Percentiles rank a stretch among this genome's conserved stretches.
Evolutionary conservation across 1,139 yeast species (phyloP).

Genomic region (Diutina neorugosa): DNA sequence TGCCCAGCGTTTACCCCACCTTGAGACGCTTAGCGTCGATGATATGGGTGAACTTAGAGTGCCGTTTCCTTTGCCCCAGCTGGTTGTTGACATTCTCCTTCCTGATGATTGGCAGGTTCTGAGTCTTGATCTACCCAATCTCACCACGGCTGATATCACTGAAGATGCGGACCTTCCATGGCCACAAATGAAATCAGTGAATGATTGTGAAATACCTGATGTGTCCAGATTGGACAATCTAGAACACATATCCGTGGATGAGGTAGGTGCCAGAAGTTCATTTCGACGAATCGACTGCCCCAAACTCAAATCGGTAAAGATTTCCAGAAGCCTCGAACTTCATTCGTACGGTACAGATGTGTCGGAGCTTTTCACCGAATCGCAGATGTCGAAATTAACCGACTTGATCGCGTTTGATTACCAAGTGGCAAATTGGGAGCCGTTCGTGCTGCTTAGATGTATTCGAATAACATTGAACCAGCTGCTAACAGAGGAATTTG

Average conservation of each 20-base stretch:
- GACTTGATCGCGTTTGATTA: background rate
- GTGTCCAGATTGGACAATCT: background rate
- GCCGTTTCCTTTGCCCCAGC: background rate
- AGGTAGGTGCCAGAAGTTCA: background rate
- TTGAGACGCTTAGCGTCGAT: too few species aligned
- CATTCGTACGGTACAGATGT: background rate
- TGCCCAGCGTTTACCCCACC: background rate
- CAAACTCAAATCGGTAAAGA: background rate
- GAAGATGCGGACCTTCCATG: background rate
- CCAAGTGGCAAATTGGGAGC: background rate
- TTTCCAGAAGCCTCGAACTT: background rate
- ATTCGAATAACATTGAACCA: background rate
- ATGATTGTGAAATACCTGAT: background rate
- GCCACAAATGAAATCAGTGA: background rate
- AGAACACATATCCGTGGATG: background rate
- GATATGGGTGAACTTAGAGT: background rate
- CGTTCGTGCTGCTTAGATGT: background rate
- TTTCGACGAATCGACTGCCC: background rate
- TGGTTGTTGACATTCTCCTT: background rate
- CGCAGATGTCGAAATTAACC: background rate
- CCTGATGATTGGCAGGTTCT: background rate
- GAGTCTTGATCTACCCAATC: background rate
- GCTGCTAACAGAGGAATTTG: background rate
- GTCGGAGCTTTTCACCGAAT: background rate
- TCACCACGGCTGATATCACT: background rate